phyloP scores from a whole-genome alignment of 805 yeast genomes.

The Kazachstania viticola region DNA sequence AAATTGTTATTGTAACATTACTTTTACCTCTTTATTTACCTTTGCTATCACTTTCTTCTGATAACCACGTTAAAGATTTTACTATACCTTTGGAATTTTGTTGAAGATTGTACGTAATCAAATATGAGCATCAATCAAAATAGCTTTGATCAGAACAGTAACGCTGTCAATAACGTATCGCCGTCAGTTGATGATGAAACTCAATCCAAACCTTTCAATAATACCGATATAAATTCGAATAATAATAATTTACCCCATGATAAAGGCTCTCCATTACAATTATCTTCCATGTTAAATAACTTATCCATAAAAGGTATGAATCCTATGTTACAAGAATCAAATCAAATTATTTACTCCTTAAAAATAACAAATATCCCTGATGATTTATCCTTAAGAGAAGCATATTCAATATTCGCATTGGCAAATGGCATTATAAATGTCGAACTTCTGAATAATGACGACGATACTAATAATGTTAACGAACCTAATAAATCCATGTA shows the following conservation, averaged over 20 bases:
- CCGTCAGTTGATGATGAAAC: too few relatives aligned
- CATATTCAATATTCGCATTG: conserved; percentile 49
- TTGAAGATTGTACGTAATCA: too few relatives aligned
- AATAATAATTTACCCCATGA: conserved; percentile 5
- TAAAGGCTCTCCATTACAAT: conserved; percentile 19
- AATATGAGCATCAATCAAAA: too few relatives aligned
- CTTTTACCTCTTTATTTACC: too few relatives aligned
- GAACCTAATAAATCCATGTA: conserved; percentile 17
- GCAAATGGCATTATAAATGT: conserved; percentile 47
- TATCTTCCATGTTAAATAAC: conserved; percentile 22
- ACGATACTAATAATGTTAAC: conserved; percentile 3
- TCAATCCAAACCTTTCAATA: too few relatives aligned
- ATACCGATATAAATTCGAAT: too few relatives aligned
- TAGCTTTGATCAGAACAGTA: too few relatives aligned
- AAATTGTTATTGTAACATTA: too few relatives aligned
- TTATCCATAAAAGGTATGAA: conserved; percentile 13
- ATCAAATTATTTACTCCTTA: conserved; percentile 14
- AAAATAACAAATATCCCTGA: conserved; percentile 45
- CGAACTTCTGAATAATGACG: conserved; percentile 24
- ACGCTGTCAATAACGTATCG: too few relatives aligned
- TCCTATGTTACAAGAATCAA: conserved; percentile 4
- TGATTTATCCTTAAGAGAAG: conserved; percentile 54
- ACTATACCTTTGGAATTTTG: too few relatives aligned
- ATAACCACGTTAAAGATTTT: too few relatives aligned
- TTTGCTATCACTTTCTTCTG: too few relatives aligned